Evolutionary conservation across 257 asterid species (phyloP), one percentile per base, ranked within the genome.

Genomic region (Catharanthus roseus): DNA sequence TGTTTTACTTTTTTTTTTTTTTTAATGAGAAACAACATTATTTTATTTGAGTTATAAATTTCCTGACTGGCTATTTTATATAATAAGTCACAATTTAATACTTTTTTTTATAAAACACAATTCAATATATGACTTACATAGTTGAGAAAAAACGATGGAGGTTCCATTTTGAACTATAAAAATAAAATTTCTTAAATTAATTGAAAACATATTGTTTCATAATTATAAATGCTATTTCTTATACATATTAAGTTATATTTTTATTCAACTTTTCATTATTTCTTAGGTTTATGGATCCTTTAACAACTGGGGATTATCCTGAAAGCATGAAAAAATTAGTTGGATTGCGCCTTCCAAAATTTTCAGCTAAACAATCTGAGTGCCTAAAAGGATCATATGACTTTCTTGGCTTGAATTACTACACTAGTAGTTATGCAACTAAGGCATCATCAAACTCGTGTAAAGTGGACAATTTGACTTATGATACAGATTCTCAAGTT

Each of bases 271-370:
- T 38, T 38, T 38, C n/a, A n/a, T n/a, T n/a, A n/a, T n/a, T n/a
- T n/a, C n/a, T 38, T 39, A 77, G 85, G 78, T 77, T 74, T 58
- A 31, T 77, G 64, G 77, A 77, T 3, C 84, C 84, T 0, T 0
- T 74, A 3, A 10, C 78, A 38, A 16, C 16, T 11, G 82, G 78
- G 6, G 47, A 63, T 11, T 80, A 80, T 57, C 85, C 79, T 1
- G 9, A 63, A 53, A 67, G 0, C 5, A 79, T 82, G 84, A 5
- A 28, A 0, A n/a, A 72, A 0, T 21, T 1, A 1, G 80, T 79
- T 1, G 44, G 58, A 0, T 10, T 21, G n/a, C 55, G 58, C n/a
- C 71, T 66, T 1, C 71, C 71, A 5, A 45, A 45, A 16, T 45
- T 66, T 28, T 41, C 71, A 24, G 38, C 55, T 10, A 42, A 66